phyloP scores from a whole-genome alignment of 2,329 filamentous ascomycete genomes.

The Davidsoniella virescens region DNA sequence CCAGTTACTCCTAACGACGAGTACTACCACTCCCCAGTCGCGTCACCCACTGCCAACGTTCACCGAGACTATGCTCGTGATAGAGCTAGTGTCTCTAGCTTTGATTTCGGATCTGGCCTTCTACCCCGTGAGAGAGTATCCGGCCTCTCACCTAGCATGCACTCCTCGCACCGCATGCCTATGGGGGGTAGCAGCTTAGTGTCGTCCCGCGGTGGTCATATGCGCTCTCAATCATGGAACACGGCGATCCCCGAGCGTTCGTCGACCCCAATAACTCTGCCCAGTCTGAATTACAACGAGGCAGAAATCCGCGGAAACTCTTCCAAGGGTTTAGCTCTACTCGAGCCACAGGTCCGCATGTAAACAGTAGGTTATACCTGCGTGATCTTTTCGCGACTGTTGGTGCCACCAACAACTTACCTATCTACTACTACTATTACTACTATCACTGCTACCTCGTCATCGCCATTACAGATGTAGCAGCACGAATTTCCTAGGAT shows the following conservation, averaged over 20 bases:
- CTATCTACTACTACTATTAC: too few relatives aligned
- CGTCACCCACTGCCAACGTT: slow-evolving; percentile 2
- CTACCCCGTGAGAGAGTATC: background rate
- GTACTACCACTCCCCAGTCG: slow-evolving; percentile 8
- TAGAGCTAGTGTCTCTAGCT: slow-evolving; percentile 11
- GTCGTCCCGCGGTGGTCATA: background rate
- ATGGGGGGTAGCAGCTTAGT: too few relatives aligned
- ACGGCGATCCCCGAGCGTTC: background rate
- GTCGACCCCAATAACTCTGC: slow-evolving; percentile 2
- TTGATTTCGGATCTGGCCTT: slow-evolving; percentile 7
- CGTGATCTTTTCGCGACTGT: background rate
- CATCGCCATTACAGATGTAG: background rate
- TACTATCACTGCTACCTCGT: background rate
- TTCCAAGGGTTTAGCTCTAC: background rate
- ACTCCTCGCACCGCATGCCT: background rate
- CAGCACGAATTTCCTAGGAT: background rate
- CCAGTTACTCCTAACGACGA: slow-evolving; percentile 11
- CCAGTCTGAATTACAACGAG: slow-evolving; percentile 2
- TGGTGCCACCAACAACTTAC: too few relatives aligned
- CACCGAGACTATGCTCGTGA: slow-evolving; percentile 4
- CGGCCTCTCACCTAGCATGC: background rate
- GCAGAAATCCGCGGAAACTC: slow-evolving; percentile 3
- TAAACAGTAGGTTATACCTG: background rate
- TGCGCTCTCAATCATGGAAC: slow-evolving; percentile 11
- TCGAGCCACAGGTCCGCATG: slow-evolving; percentile 9